A percentile compares a stretch with the other conserved stretches of the same genome.
Evolutionary conservation across 352 stramenopile species (phyloP).

Genomic region (Globisporangium echinulatum): DNA sequence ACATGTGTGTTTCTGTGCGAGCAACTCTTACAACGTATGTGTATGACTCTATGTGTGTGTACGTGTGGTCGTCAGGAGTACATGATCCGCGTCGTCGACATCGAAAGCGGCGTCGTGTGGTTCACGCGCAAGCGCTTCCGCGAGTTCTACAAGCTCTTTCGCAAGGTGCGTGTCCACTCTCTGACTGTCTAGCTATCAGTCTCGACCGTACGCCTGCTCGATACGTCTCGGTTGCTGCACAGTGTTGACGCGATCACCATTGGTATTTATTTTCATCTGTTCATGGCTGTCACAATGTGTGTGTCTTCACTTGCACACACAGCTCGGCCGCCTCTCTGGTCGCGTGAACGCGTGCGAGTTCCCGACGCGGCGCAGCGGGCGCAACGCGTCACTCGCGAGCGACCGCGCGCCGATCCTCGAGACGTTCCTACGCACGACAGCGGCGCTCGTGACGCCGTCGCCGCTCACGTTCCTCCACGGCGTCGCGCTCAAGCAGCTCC

Average conservation of each 20-base stretch:
- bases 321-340: slow-evolving; percentile 67
- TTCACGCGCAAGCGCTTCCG: slow-evolving; percentile 79
- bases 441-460: slow-evolving; percentile 65
- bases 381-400: slow-evolving; percentile 59
- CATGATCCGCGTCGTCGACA: slow-evolving; percentile 77
- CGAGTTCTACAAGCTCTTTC: slow-evolving; percentile 77
- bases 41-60: neutral
- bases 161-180: slow-evolving; percentile 41
- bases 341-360: slow-evolving; percentile 67
- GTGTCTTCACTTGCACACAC: neutral
- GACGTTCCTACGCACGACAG: slow-evolving; percentile 66
- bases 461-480: slow-evolving; percentile 71
- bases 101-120: slow-evolving; percentile 82
- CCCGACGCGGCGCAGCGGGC: slow-evolving; percentile 46
- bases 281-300: neutral
- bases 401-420: slow-evolving; percentile 70
- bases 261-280: neutral
- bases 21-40: neutral
- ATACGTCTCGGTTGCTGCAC: neutral
- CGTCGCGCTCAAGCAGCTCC: slow-evolving; percentile 69
- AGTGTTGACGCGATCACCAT: neutral
- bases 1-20: neutral
- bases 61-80: slow-evolving; percentile 45
- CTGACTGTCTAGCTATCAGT: neutral
- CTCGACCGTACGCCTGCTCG: no score